A percentile compares a stretch with the other conserved stretches of the same genome.
Evolutionary conservation across 495 filamentous ascomycete genomes (phyloP).

Genomic region (Penicillium samsonianum): DNA sequence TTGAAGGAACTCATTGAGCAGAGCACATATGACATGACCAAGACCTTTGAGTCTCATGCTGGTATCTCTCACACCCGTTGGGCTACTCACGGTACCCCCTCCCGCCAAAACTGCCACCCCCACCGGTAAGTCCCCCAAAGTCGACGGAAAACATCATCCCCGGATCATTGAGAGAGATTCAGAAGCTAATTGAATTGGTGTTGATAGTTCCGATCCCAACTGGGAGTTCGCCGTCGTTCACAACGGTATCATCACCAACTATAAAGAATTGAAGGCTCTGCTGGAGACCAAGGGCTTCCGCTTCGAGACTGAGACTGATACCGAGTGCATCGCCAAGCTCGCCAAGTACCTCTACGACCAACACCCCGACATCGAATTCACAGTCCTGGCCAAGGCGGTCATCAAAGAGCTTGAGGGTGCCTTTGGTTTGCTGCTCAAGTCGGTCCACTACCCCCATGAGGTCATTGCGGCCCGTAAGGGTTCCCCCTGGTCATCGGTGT

Average conservation of each 20-base stretch:
- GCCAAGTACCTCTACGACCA: constrained; percentile 98
- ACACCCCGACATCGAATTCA: constrained; percentile 93
- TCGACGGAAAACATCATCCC: not conserved
- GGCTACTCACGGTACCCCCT: constrained; percentile 96
- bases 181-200: not conserved
- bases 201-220: constrained; percentile 67
- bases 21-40: constrained; percentile 77
- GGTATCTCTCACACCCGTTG: constrained; percentile 98
- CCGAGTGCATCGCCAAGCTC: constrained; percentile 97
- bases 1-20: constrained; percentile 89
- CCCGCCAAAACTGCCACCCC: constrained; percentile 94
- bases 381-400: constrained; percentile 91
- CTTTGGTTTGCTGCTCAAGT: constrained; percentile 95
- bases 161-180: not conserved
- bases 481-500: constrained; percentile 96
- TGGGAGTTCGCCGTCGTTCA: constrained; percentile 98
- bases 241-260: constrained; percentile 99
- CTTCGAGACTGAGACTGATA: constrained; percentile 99
- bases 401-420: constrained; percentile 98
- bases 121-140: constrained; percentile 69
- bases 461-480: constrained; percentile 97
- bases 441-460: constrained; percentile 97
- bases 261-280: constrained; percentile 96
- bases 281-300: constrained; percentile 92
- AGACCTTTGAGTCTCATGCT: constrained; percentile 94